A percentile compares a stretch with the other conserved stretches of the same genome.
These are phyloP conservation scores for Hymenoscyphus salicellus DNA, from an alignment of 2,329 filamentous ascomycete species.

Conservation along the genomic window DNA sequence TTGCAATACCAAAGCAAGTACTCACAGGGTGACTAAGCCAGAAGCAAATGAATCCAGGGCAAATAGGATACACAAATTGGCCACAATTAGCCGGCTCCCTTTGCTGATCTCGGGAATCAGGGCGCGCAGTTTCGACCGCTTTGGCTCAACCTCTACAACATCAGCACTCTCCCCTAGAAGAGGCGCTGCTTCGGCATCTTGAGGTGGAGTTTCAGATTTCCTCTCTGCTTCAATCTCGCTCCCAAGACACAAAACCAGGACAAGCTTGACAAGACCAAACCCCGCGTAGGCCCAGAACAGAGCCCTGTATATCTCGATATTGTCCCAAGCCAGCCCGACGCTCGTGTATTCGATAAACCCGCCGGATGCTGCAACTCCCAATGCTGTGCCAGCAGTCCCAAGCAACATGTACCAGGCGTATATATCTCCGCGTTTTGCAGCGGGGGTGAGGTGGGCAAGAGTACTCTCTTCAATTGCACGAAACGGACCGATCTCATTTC, in stretches of 20 bases:
- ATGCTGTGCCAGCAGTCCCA: slow-evolving; percentile 58
- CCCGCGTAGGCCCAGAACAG: slow-evolving; percentile 58
- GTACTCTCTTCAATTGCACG: slow-evolving; percentile 60
- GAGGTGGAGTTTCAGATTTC: slow-evolving; percentile 23
- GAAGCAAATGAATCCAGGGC: slow-evolving; percentile 67
- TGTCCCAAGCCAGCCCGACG: slow-evolving; percentile 42
- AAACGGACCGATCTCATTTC: slow-evolving; percentile 63
- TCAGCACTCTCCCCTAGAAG: slow-evolving; percentile 28
- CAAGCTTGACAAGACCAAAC: slow-evolving; percentile 56
- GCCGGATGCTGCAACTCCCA: slow-evolving; percentile 57
- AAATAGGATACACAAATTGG: slow-evolving; percentile 65
- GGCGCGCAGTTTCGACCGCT: slow-evolving; percentile 25
- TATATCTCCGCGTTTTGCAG: slow-evolving; percentile 49
- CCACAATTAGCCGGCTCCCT: slow-evolving; percentile 52
- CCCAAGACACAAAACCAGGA: slow-evolving; percentile 50
- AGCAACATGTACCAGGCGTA: slow-evolving; percentile 61
- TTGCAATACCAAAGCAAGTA: slow-evolving; percentile 12
- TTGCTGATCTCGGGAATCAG: slow-evolving; percentile 57
- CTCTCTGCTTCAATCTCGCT: slow-evolving; percentile 39
- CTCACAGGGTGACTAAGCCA: slow-evolving; percentile 63
- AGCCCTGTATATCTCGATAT: slow-evolving; percentile 48
- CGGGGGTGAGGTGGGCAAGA: slow-evolving; percentile 53
- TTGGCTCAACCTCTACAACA: slow-evolving; percentile 16
- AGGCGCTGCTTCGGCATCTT: slow-evolving; percentile 31
- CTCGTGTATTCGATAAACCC: slow-evolving; percentile 55